Base-by-base conservation (phyloP, 2,329 filamentous ascomycete species). In the Aquanectria penicillioides region DNA sequence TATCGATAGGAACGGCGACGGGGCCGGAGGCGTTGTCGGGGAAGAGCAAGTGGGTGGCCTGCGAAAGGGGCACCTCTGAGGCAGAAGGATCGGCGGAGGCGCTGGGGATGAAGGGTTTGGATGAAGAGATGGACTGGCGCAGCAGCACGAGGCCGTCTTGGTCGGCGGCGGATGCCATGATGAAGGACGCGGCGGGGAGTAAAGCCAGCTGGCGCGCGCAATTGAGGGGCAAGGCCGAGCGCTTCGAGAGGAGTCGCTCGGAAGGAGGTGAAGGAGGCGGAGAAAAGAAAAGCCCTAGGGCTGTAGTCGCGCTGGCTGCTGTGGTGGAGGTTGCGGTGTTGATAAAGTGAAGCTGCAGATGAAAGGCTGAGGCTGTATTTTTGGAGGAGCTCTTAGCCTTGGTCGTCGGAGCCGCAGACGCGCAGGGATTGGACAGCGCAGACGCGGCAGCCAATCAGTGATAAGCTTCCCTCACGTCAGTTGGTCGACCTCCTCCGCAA, bases 131-230 rank as follows among this genome's bases (percentile, higher is more conserved):
- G 64, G 91, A 89, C 73, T 91, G 88, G 72, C 94, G 92, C 68
- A 98, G 85, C 63, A 95, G 88, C 65, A 93, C 83, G 65, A 98
- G 88, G 47, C 94, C 88, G 73, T 98, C 93, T 64, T 86, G 83
- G 67, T 88, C 86, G 68, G 79, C 76, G 51, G 83, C 74, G 66
- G 66, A 62, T 58, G 87, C 82, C 87, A 90, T 90, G 57, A 60
- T 76, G 64, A 67, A 48, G 48, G 55, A 52, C 22, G 63, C 56
- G 52, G 41, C 41, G 41, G 17, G 20, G 29, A 23, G n/a, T 33
- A 13, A n/a, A 15, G 34, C 20, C n/a, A 28, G 26, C 20, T 22
- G 15, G 38, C n/a, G 26, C 17, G 18, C 18, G 49, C 40, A 55
- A 38, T 50, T 38, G 41, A 13, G 5, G n/a, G 6, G 15, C 7